Conservation (phyloP, 805 yeast species). For the Danielia reshetovae region DNA sequence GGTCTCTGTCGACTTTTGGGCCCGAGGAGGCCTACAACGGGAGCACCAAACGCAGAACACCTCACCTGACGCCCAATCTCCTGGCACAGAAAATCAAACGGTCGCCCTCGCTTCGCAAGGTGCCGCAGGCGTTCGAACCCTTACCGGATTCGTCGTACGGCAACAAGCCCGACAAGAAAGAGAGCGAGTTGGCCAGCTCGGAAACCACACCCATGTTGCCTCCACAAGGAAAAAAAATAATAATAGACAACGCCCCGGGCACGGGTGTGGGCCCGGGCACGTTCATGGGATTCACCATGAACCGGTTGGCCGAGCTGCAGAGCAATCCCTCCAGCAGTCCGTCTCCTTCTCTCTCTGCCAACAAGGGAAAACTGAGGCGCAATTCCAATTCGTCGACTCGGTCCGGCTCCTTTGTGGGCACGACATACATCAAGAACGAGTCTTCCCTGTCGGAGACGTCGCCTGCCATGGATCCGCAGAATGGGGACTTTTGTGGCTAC, state of each 20-base stretch:
- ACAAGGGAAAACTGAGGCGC: neutral
- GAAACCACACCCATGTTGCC: conserved; percentile 34
- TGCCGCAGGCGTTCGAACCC: conserved; percentile 11
- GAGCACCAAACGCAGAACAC: conserved; percentile 34
- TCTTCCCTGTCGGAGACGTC: conserved; percentile 18
- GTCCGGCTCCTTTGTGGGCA: neutral
- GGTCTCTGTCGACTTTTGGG: conserved; percentile 33
- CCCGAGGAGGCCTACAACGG: conserved; percentile 21
- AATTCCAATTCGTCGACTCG: neutral
- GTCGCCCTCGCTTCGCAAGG: conserved; percentile 29
- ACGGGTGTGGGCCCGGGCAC: conserved; percentile 24
- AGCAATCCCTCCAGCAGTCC: conserved; percentile 1
- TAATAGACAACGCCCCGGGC: conserved; percentile 13
- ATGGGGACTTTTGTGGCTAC: neutral
- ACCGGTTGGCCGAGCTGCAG: conserved; percentile 37
- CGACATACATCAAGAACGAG: neutral
- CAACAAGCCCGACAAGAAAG: neutral
- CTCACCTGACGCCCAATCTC: conserved; percentile 41
- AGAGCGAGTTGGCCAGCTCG: conserved; percentile 1
- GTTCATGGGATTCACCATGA: conserved; percentile 46
- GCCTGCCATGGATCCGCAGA: conserved; percentile 13
- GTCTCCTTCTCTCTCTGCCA: neutral
- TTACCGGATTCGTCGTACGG: conserved; percentile 26
- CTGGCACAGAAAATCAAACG: conserved; percentile 27
- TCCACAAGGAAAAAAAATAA: conserved; percentile 30